Base-by-base conservation (phyloP, 768 basidiomycete species). In the Hygrocybe punicea region DNA sequence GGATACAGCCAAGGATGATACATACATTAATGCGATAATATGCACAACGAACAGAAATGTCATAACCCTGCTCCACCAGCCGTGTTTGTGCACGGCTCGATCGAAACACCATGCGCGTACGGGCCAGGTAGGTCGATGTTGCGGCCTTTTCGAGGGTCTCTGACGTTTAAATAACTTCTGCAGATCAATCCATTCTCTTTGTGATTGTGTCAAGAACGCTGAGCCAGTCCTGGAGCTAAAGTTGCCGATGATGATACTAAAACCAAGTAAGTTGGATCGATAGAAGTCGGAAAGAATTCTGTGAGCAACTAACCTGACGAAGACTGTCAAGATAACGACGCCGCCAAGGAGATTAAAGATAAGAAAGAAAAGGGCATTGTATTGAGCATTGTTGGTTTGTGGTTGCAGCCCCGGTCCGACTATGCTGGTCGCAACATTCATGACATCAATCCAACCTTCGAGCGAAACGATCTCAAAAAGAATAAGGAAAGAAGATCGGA, bases 391-490 rank as follows among this genome's bases (percentile, higher is more conserved):
- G 59, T 95, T 89, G 39, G 73, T 78, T 57, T 80, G 72, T 0
- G 93, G 91, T 67, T 97, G 93, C 54, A 71, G 72, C 25, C 84
- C 83, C 19, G 60, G 67, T 4, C 87, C 91, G 1, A 82, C 86
- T 60, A 97, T 88, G 59, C 85, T 84, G 69, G 89, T 89, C 1
- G 87, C 87, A 23, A 86, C 80, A 36, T 72, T 74, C 88, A 97
- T 89, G 50, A 94, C 96, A 66, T 95, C 92, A n/a, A 91, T 82
- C 96, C 95, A 98, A 2, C 96, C 96, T 73, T 96, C 94, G 49
- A 97, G 75, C 0, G 94, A 96, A 21, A 98, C 92, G 62, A 96
- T 93, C 73, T 98, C 96, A 64, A 97, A 98, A 1, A 98, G 80
- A 65, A 98, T 97, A 53, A 98, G 80, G 39, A 98, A 76, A 0